Conservation (phyloP, 306 rosid species). For the Astragalus membranaceus region DNA sequence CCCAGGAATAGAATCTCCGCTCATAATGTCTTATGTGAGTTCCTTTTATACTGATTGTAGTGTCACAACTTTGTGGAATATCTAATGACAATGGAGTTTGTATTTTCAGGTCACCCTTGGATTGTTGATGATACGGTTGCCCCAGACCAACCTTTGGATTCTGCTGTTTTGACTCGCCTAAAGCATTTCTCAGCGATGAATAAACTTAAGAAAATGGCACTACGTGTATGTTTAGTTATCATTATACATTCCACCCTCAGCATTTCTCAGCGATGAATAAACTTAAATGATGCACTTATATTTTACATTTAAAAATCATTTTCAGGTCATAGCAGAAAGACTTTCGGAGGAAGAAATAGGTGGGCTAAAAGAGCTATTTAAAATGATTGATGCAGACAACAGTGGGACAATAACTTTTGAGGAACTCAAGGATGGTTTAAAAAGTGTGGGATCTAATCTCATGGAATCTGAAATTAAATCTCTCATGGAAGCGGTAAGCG, state of each 20-base stretch:
- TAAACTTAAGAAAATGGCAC: conserved; percentile 86
- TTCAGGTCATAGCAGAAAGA: conserved; percentile 84
- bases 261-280: too few relatives aligned
- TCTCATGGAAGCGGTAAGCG: conserved; percentile 81
- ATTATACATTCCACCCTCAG: background rate
- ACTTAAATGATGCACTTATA: background rate
- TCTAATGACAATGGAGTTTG: conserved; percentile 14
- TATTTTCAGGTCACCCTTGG: conserved; percentile 80
- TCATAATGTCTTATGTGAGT: conserved; percentile 83
- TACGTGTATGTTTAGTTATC: conserved; percentile 42
- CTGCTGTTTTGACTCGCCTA: conserved; percentile 87
- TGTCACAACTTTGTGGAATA: conserved; percentile 1
- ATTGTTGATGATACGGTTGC: conserved; percentile 78
- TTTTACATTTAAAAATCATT: background rate
- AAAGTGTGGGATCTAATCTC: conserved; percentile 72
- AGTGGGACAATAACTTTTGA: conserved; percentile 85
- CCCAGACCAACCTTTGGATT: conserved; percentile 80
- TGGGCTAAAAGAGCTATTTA: conserved; percentile 80
- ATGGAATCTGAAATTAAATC: conserved; percentile 81
- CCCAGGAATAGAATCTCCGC: conserved; percentile 70
- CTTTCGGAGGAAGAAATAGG: conserved; percentile 96
- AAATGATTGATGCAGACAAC: conserved; percentile 77
- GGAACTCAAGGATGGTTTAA: conserved; percentile 77
- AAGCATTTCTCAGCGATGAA: conserved; percentile 91
- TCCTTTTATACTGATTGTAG: conserved; percentile 17